These are phyloP conservation scores for Phytophthora brassicae DNA, from an alignment of 352 stramenopile genomes.

Conservation along the genomic window DNA sequence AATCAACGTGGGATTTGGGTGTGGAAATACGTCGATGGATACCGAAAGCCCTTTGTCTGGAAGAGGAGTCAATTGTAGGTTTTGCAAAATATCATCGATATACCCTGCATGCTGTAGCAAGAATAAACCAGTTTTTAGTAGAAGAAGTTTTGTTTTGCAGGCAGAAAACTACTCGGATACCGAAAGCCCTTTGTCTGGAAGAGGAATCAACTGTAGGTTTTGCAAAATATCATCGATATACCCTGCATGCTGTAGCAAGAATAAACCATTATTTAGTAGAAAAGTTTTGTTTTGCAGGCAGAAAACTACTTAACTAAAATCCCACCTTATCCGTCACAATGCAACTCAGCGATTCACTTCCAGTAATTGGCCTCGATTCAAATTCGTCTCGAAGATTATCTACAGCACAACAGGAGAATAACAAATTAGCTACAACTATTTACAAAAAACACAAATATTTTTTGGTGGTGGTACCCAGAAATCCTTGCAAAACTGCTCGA, in stretches of 20 bases:
- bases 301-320: background rate
- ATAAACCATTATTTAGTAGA: too few species aligned
- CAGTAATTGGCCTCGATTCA: background rate
- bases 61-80: conserved; percentile 22
- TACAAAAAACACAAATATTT: background rate
- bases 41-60: conserved; percentile 22
- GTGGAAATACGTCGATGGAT: conserved; percentile 25
- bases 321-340: conserved; percentile 51
- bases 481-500: conserved; percentile 27
- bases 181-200: conserved; percentile 26
- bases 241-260: conserved; percentile 35
- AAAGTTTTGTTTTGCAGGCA: background rate
- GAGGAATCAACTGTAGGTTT: conserved; percentile 19
- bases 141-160: too few species aligned
- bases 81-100: conserved; percentile 37
- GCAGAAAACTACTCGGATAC: too few species aligned
- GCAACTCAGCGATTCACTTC: conserved; percentile 10
- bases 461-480: conserved; percentile 30
- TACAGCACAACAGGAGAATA: background rate
- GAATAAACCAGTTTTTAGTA: too few species aligned
- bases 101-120: conserved; percentile 37
- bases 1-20: conserved; percentile 10
- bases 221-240: conserved; percentile 38
- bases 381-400: conserved; percentile 29
- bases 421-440: too few species aligned